phyloP scores from a whole-genome alignment of 1,284 basidiomycete genomes.

The Jaminaea rosea region DNA sequence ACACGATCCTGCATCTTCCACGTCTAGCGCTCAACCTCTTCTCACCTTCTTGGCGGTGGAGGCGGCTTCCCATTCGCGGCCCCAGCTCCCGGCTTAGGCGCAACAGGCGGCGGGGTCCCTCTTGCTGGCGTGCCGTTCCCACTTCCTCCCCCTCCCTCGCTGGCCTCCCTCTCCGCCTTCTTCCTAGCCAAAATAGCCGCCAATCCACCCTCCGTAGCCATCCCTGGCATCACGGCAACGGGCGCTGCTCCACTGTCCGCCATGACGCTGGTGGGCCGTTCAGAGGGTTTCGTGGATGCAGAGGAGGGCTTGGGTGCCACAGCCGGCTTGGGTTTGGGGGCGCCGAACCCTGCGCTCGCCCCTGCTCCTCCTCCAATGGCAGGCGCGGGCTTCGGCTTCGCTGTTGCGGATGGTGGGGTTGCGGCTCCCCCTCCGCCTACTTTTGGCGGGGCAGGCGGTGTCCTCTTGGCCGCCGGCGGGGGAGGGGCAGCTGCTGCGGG shows the following conservation, averaged over 20 bases:
- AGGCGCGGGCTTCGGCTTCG: constrained; percentile 60
- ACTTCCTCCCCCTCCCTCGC: constrained; percentile 9
- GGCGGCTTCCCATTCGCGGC: constrained; percentile 17
- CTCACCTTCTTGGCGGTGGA: constrained; percentile 17
- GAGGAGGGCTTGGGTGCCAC: constrained; percentile 50
- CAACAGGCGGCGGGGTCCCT: constrained; percentile 13
- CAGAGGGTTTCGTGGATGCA: constrained; percentile 50
- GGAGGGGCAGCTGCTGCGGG: constrained; percentile 28
- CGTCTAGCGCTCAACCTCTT: too few relatives aligned
- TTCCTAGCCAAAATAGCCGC: constrained; percentile 49
- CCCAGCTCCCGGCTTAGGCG: constrained; percentile 23
- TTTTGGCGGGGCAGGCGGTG: constrained; percentile 51
- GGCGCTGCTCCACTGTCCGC: constrained; percentile 47
- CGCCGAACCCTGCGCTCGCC: constrained; percentile 33
- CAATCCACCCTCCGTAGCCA: constrained; percentile 48
- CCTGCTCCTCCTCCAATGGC: constrained; percentile 41
- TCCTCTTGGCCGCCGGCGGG: constrained; percentile 24
- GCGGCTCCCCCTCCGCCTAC: constrained; percentile 64
- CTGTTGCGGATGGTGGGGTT: constrained; percentile 59
- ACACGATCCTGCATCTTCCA: too few relatives aligned
- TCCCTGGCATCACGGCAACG: constrained; percentile 48
- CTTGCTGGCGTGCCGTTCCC: constrained; percentile 4
- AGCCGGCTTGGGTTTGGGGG: constrained; percentile 43
- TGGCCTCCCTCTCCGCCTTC: constrained; percentile 25
- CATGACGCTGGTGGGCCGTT: constrained; percentile 18